Evolutionary conservation across 2,329 filamentous ascomycete species (phyloP), one percentile per base, ranked within the genome.

Genomic region (Aulographum hederae): DNA sequence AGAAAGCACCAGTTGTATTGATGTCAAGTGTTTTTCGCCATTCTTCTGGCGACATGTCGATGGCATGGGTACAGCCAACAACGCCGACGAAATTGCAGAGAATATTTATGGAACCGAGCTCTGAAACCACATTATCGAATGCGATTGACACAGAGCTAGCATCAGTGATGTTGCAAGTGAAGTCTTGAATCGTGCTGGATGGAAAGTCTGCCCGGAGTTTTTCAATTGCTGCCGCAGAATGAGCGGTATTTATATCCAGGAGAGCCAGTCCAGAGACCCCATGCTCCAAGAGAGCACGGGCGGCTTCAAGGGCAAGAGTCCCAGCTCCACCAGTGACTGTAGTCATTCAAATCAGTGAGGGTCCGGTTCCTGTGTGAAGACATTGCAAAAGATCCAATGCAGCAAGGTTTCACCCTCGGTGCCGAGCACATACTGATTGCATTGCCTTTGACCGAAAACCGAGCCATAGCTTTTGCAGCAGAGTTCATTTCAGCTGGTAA

Each of bases 1-100:
- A 56, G 43, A 80, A 85, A 0, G 64, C 58, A 0, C 78, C 78
- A 0, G 73, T 78, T 2, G 73, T 67, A 45, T 85, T 85, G 45
- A 84, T 65, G 34, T 80, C 75, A 14, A 82, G 43, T 0, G 75
- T 65, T 18, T 62, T 61, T 5, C 69, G 62, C 64, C 70, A 84
- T 39, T 75, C 59, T 2, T 58, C 54, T 1, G 63, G 50, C 0
- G 60, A 52, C 55, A 73, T 69, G 2, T 74, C 67, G 1, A 77
- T 48, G 0, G 75, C 67, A 37, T 69, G 64, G 0, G 62, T 57
- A 39, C 67, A 75, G 23, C 61, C 63, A 0, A 80, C 77, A 0
- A 82, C 63, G 4, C 78, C 77, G 0, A 74, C 77, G 42, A 78
- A 78, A 40, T 67, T 73, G 39, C 69, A 60, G 2, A 77, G 52